Evolutionary conservation across 805 yeast species (phyloP).

Genomic region (Sungouiozyma ichnusensis): DNA sequence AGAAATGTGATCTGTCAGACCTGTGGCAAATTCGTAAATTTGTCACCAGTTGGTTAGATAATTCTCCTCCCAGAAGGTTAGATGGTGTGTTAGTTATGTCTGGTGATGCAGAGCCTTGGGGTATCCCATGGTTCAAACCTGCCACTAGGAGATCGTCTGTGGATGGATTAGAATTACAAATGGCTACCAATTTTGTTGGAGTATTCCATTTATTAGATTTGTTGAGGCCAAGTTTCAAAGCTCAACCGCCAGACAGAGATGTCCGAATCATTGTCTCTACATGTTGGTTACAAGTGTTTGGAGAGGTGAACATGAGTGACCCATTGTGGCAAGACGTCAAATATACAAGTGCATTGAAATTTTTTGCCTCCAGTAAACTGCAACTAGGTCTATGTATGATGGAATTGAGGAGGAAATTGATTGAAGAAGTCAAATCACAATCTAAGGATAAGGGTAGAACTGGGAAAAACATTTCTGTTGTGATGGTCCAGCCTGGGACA

Average conservation of each 20-base stretch:
- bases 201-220: conserved; percentile 74
- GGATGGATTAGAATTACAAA: conserved; percentile 83
- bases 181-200: conserved; percentile 71
- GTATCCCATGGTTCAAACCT: conserved; percentile 22
- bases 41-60: conserved; percentile 92
- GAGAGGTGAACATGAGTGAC: conserved; percentile 49
- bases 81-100: conserved; percentile 90
- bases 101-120: conserved; percentile 67
- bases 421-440: conserved; percentile 54
- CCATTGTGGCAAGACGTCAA: conserved; percentile 49
- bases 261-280: conserved; percentile 72
- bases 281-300: conserved; percentile 71
- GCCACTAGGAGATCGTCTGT: conserved; percentile 49
- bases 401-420: conserved; percentile 62
- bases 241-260: conserved; percentile 92
- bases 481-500: conserved; percentile 82
- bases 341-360: conserved; percentile 61
- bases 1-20: conserved; percentile 70
- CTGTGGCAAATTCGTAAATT: conserved; percentile 71
- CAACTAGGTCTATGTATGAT: conserved; percentile 64
- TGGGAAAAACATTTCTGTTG: conserved; percentile 56
- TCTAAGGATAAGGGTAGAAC: conserved; percentile 18
- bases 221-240: conserved; percentile 70
- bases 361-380: conserved; percentile 75
- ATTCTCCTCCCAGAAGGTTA: conserved; percentile 77